A percentile compares a stretch with the other conserved stretches of the same genome.
These are phyloP conservation scores for Fusarium sp. DNA, from an alignment of 2,329 filamentous ascomycete genomes.

Conservation along the genomic window DNA sequence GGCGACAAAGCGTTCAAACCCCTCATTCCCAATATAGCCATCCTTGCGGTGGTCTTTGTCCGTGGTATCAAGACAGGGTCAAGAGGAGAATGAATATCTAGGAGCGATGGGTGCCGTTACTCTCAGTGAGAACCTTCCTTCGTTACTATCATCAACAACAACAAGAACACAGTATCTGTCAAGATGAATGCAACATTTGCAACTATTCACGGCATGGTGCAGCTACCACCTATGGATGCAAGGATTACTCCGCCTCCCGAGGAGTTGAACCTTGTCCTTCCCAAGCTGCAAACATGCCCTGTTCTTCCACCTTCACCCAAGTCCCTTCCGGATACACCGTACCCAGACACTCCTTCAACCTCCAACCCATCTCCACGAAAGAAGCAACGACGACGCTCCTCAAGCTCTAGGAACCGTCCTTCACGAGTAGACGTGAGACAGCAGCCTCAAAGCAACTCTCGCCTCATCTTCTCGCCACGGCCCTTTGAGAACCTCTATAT, in stretches of 20 bases:
- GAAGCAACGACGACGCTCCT: constrained; percentile 34
- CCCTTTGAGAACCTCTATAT: constrained; percentile 60
- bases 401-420: constrained; percentile 14
- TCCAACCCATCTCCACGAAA: constrained; percentile 3
- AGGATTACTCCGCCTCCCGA: constrained; percentile 41
- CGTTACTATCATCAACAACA: constrained; percentile 9
- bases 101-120: constrained; percentile 10
- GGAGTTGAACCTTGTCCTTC: constrained; percentile 25
- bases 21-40: constrained; percentile 25
- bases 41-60: constrained; percentile 30
- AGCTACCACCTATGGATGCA: constrained; percentile 40
- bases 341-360: constrained; percentile 7
- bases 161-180: constrained; percentile 15
- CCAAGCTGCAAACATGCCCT: constrained; percentile 19
- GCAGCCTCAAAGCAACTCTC: constrained; percentile 18
- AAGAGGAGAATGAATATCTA: constrained; percentile 37
- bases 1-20: constrained; percentile 43
- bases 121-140: constrained; percentile 4
- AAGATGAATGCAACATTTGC: constrained; percentile 38
- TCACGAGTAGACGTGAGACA: constrained; percentile 16
- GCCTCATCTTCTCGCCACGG: constrained; percentile 55
- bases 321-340: constrained; percentile 18
- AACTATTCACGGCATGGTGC: constrained; percentile 20
- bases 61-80: not conserved
- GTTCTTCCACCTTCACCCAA: constrained; percentile 23